Evolutionary conservation across 495 filamentous ascomycete genomes (phyloP), one percentile per base, ranked within the genome.

Genomic region (Xylaria acuta): DNA sequence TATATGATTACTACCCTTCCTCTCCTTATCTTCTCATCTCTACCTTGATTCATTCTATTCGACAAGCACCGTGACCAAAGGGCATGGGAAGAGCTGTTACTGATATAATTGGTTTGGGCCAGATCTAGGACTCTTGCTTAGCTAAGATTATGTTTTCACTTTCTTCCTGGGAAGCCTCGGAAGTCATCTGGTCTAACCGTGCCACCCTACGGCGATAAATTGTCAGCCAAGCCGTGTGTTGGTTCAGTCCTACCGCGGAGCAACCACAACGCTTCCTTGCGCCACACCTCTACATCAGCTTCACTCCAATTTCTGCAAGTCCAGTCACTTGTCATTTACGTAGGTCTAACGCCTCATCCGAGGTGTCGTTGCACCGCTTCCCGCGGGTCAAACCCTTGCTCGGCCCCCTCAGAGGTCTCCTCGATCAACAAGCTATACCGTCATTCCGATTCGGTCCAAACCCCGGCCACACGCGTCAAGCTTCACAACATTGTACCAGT

Each of bases 371-470:
- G 51, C 53, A 72, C 70, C 47, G 51, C 70, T 65, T 51, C 51
- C 63, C 63, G 53, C 40, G 53, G 60, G 45, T 40, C 36, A 22
- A 25, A 41, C 25, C 70, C 51, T 45, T 56, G 36, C 51, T 58
- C 63, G 53, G 51, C 40, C 70, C 51, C 69, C 58, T 62, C 40
- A 20, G 32, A 54, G 70, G 27, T 64, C 27, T 45, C 74, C 64
- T 74, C 64, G 77, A 79, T 76, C 77, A 73, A 79, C 75, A 74
- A 60, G 32, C 73, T 70, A 72, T 72, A 71, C 70, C 70, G 71
- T 74, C 32, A 67, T 69, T 71, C 71, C 71, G 69, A 67, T 75
- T 72, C 67, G 68, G 53, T 75, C 63, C 54, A 71, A 69, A 71
- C 73, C 73, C 75, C 72, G 77, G 69, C 63, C 74, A 73, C 71